Base-by-base conservation (phyloP, 331 rosid genomes). In the Spiraea crenata region DNA sequence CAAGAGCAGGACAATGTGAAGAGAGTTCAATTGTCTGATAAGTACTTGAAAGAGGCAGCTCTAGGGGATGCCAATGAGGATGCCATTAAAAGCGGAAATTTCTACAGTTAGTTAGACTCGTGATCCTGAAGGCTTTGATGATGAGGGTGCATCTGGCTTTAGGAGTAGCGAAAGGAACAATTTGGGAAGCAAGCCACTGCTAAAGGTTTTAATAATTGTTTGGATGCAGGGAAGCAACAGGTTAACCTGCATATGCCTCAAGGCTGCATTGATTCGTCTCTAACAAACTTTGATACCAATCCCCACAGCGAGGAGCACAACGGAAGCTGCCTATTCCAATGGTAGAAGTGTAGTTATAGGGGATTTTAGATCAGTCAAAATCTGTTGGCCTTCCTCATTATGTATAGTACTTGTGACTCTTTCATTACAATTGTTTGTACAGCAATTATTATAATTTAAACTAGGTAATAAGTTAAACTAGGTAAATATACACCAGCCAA, bases 31-130 rank as follows among this genome's bases (percentile, higher is more conserved):
- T 65, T 85, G 82, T 77, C 90, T 16, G 85, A 77, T 31, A 85
- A 82, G 80, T 85, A 85, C 82, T 78, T 85, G 83, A 85, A 76
- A 14, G 90, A 85, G 77, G 85, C 90, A 17, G 87, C 85, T 64
- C 83, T 85, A 40, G 85, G 85, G 20, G 90, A 92, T 9, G 96
- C 96, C 44, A 92, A 92, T n/a, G 82, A 79, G n/a, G 96, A 89
- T 77, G 77, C 92, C 58, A 84, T 87, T 9, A 82, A 77, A 55
- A 81, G 77, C 1, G 91, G 93, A 70, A 76, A 84, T 72, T 87
- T 87, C 79, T 87, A 87, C 37, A 89, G 86, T 89, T 80, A 87
- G 85, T 89, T 80, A 87, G 83, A 60, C 58, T 73, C 67, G 71
- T 48, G 10, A 25, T 55, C 64, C 64, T 77, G 57, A 62, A 63